Evolutionary conservation across 2,329 filamentous ascomycete species (phyloP).

Genomic region (Metarhizium anisopliae): DNA sequence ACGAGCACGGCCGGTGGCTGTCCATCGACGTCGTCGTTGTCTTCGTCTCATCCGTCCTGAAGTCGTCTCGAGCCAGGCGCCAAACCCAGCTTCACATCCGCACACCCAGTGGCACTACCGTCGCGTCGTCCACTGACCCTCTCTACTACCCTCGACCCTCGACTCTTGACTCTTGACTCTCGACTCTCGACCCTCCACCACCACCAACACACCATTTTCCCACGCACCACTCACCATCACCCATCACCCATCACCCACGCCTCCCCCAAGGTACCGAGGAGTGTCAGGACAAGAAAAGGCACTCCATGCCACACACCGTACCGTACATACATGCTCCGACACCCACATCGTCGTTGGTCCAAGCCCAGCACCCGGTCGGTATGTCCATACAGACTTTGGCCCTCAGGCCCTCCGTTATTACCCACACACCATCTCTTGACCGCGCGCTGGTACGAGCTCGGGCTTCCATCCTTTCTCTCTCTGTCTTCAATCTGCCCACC

Average conservation of each 20-base stretch:
- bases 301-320: not conserved
- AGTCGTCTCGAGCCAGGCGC: not conserved
- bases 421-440: conserved; percentile 7
- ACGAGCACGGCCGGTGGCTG: not conserved
- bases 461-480: conserved; percentile 5
- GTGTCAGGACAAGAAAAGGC: not conserved
- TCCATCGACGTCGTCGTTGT: not conserved
- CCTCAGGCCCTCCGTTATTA: not conserved
- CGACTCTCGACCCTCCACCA: not conserved
- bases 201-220: conserved; percentile 2
- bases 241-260: not conserved
- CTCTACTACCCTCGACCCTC: not conserved
- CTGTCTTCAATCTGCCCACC: conserved; percentile 8
- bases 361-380: conserved; percentile 1
- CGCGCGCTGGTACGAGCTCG: conserved; percentile 5
- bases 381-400: not conserved
- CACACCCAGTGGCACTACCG: not conserved
- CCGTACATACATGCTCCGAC: not conserved
- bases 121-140: conserved; percentile 1
- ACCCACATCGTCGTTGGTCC: conserved; percentile 3
- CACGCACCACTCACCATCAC: not conserved
- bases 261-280: not conserved
- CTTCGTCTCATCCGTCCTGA: not conserved
- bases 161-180: too few species aligned
- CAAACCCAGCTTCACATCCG: conserved; percentile 1